These are phyloP conservation scores for Talaromyces stipitatus DNA, from an alignment of 495 filamentous ascomycete genomes.

Conservation along the genomic window DNA sequence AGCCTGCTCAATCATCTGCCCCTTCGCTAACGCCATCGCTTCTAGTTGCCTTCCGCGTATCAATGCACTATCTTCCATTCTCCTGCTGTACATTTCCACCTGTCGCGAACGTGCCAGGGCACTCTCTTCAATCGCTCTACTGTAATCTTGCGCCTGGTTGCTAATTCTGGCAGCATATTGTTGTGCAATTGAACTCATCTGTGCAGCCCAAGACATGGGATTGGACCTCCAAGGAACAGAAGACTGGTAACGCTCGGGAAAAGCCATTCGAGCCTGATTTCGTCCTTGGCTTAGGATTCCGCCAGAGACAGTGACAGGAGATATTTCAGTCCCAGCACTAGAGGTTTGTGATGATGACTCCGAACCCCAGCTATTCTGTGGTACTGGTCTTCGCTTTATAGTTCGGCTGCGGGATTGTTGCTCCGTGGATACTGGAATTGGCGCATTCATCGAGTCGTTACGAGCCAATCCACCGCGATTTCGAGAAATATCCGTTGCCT, in stretches of 20 bases:
- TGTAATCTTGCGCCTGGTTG: constrained; percentile 33
- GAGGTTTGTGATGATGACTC: background rate
- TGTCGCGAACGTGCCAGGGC: constrained; percentile 34
- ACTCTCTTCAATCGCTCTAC: constrained; percentile 34
- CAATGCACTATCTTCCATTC: constrained; percentile 34
- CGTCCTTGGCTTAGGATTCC: background rate
- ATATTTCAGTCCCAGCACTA: background rate
- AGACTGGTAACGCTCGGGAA: background rate
- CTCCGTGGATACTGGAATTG: constrained; percentile 7
- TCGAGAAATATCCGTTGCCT: constrained; percentile 29
- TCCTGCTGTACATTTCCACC: constrained; percentile 34
- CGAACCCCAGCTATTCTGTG: background rate
- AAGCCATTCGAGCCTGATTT: constrained; percentile 7
- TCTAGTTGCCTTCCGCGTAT: constrained; percentile 36
- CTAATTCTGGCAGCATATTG: constrained; percentile 36
- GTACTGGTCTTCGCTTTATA: background rate
- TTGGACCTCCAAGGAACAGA: constrained; percentile 4
- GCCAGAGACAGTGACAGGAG: background rate
- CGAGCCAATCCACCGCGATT: constrained; percentile 9
- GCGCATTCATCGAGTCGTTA: constrained; percentile 6
- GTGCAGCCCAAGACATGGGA: constrained; percentile 27
- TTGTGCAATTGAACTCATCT: constrained; percentile 31
- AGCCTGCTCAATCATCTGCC: constrained; percentile 17
- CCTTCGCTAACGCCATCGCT: constrained; percentile 26
- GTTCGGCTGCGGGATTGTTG: background rate